Conservation (phyloP, 108 stramenopile genomes). For the Cylindrotheca closterium region DNA sequence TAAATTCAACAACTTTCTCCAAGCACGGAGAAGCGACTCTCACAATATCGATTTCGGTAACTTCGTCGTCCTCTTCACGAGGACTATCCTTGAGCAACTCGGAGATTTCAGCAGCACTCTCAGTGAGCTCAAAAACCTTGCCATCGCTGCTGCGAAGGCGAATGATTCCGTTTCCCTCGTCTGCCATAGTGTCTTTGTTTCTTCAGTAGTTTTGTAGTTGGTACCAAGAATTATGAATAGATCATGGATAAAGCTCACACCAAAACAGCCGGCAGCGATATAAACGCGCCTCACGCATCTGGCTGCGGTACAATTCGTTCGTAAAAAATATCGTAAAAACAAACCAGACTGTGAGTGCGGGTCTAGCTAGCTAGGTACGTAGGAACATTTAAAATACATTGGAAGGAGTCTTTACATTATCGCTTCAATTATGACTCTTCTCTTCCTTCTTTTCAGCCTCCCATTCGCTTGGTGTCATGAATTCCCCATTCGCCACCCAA, state of each 20-base stretch:
- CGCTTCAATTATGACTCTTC: too few species aligned
- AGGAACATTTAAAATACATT: too few species aligned
- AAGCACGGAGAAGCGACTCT: conserved; percentile 54
- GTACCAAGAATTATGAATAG: too few species aligned
- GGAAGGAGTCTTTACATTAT: too few species aligned
- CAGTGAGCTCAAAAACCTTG: conserved; percentile 23
- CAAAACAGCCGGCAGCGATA: too few species aligned
- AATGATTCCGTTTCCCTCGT: conserved; percentile 13
- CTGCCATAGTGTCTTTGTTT: conserved; percentile 4
- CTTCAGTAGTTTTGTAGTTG: background rate
- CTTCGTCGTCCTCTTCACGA: conserved; percentile 20
- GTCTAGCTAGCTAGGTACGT: too few species aligned
- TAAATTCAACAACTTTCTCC: conserved; percentile 71
- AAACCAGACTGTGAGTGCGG: too few species aligned
- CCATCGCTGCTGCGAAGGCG: conserved; percentile 13
- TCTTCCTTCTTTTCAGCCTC: too few species aligned
- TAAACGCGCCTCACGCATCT: too few species aligned
- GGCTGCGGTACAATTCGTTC: too few species aligned
- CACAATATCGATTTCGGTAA: conserved; percentile 43
- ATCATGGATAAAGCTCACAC: too few species aligned
- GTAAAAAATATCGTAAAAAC: too few species aligned
- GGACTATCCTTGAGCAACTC: conserved; percentile 22
- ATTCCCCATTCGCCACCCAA: conserved; percentile 40
- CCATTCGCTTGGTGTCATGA: background rate
- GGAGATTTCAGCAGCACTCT: conserved; percentile 23